Percentiles rank a stretch among this genome's conserved stretches.
These are phyloP conservation scores for Ochromonas danica DNA, from an alignment of 108 stramenopile genomes.

Conservation along the genomic window DNA sequence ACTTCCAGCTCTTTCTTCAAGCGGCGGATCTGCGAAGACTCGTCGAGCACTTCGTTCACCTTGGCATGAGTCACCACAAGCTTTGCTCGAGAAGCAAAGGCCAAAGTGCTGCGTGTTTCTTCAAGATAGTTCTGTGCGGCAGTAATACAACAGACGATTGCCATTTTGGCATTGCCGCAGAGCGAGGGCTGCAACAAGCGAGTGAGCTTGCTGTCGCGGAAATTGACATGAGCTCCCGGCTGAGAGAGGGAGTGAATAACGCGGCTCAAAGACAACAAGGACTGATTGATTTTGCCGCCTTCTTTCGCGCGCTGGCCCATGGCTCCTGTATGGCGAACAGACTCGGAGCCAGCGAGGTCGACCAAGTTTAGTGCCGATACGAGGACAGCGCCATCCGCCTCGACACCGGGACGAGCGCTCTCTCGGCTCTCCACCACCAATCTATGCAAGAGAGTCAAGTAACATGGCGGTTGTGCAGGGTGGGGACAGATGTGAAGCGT, in stretches of 20 bases:
- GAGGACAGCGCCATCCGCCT: conserved; percentile 48
- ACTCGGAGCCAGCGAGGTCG: conserved; percentile 65
- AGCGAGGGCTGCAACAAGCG: conserved; percentile 93
- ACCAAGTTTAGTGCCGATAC: conserved; percentile 62
- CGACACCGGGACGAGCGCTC: conserved; percentile 28
- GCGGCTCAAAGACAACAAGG: conserved; percentile 76
- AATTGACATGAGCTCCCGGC: conserved; percentile 51
- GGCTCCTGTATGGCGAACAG: conserved; percentile 63
- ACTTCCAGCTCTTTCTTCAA: conserved; percentile 47
- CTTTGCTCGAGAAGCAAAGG: conserved; percentile 76
- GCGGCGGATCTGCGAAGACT: conserved; percentile 48
- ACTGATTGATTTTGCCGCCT: conserved; percentile 96
- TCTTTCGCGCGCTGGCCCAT: conserved; percentile 85
- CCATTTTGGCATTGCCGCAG: conserved; percentile 86
- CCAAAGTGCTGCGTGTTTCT: conserved; percentile 90
- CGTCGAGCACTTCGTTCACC: conserved; percentile 55
- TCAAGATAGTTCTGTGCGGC: conserved; percentile 75
- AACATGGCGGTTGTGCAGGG: too few relatives aligned
- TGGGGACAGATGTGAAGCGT: too few relatives aligned
- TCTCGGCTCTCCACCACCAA: conserved; percentile 15
- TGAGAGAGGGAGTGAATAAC: conserved; percentile 66
- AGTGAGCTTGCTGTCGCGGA: conserved; percentile 93
- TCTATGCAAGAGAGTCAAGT: neutral
- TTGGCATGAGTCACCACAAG: conserved; percentile 50
- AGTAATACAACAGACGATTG: conserved; percentile 92